phyloP scores from a whole-genome alignment of 306 rosid species.

The Vigna angularis region DNA sequence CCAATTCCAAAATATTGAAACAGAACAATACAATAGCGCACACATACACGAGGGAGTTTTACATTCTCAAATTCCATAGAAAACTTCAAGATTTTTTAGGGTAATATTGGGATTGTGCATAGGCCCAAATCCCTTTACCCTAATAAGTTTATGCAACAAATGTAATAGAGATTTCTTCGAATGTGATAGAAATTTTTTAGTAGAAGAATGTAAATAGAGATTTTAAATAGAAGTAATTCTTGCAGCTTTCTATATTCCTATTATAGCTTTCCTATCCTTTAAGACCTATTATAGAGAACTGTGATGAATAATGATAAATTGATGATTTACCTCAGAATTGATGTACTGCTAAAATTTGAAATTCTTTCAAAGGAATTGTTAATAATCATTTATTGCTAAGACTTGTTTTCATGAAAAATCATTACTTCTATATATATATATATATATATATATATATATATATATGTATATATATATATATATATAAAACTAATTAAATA shows the following conservation, averaged over 20 bases:
- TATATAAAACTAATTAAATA: no score
- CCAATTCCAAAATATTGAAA: background rate
- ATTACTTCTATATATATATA: background rate
- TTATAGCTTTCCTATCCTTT: constrained; percentile 22
- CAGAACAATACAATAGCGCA: constrained; percentile 25
- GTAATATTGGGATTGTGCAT: constrained; percentile 32
- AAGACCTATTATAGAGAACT: constrained; percentile 6
- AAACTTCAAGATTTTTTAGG: constrained; percentile 14
- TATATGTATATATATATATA: no score
- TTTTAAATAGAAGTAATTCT: constrained; percentile 35
- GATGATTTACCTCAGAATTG: constrained; percentile 13
- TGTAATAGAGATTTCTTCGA: background rate
- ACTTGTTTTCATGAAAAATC: background rate
- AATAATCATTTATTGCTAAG: no score
- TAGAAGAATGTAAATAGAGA: constrained; percentile 39
- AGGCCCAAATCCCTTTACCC: constrained; percentile 23
- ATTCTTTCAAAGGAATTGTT: background rate
- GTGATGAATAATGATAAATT: background rate
- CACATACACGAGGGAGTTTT: background rate
- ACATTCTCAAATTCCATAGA: constrained; percentile 18
- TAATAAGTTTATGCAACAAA: constrained; percentile 13
- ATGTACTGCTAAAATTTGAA: constrained; percentile 17
- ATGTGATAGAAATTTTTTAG: constrained; percentile 4
- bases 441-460: no score
- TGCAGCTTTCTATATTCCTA: constrained; percentile 30